phyloP scores from a whole-genome alignment of 2,329 filamentous ascomycete genomes.

The Microdochium trichocladiopsis region DNA sequence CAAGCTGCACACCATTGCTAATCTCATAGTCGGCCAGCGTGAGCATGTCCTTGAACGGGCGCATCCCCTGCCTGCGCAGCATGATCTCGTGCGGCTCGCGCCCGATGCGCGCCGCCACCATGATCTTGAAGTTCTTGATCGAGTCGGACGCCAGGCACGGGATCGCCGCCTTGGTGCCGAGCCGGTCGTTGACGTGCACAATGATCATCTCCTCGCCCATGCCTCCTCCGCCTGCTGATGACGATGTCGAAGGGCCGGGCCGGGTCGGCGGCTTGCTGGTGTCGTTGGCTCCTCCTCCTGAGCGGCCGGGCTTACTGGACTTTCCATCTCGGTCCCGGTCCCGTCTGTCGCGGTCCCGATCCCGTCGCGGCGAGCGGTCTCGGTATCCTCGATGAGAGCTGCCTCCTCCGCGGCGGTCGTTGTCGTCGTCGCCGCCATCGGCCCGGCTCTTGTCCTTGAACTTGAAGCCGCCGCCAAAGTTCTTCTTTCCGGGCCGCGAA shows the following conservation, averaged over 20 bases:
- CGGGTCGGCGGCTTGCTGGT: constrained; percentile 25
- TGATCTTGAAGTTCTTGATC: constrained; percentile 80
- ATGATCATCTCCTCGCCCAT: constrained; percentile 78
- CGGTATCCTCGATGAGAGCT: constrained; percentile 46
- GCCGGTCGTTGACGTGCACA: constrained; percentile 88
- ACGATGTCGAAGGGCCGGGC: constrained; percentile 16
- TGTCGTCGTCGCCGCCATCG: constrained; percentile 32
- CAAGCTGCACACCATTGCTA: constrained; percentile 73
- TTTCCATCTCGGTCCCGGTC: constrained; percentile 21
- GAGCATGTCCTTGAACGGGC: constrained; percentile 88
- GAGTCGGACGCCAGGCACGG: constrained; percentile 82
- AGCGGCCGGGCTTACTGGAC: constrained; percentile 11
- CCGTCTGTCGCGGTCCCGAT: constrained; percentile 20
- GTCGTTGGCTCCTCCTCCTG: constrained; percentile 19
- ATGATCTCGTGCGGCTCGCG: constrained; percentile 87
- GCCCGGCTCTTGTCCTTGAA: constrained; percentile 50
- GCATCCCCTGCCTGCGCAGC: constrained; percentile 83
- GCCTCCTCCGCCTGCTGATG: constrained; percentile 12
- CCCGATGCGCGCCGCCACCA: constrained; percentile 85
- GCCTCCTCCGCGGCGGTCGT: constrained; percentile 19
- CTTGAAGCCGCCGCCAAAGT: constrained; percentile 42
- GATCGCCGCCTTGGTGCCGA: constrained; percentile 92
- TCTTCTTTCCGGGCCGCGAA: constrained; percentile 9
- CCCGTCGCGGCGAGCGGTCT: constrained; percentile 27
- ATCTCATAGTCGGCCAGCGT: constrained; percentile 91